These are phyloP conservation scores for Arthrobotrys megalospora DNA, from an alignment of 2,329 filamentous ascomycete species.

Conservation along the genomic window DNA sequence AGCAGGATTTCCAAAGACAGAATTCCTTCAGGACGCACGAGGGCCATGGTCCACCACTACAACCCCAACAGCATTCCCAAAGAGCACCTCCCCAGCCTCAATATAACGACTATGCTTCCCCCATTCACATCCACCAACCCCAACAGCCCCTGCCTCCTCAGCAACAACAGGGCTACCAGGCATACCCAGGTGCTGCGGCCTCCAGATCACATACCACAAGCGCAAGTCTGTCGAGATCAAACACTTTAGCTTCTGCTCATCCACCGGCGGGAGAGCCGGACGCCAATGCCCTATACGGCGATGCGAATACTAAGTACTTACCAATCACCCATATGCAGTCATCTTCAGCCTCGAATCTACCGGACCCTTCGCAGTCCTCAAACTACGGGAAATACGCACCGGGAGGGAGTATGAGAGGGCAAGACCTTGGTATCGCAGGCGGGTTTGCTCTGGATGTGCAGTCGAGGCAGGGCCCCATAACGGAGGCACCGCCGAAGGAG, in stretches of 20 bases:
- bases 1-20: slow-evolving; percentile 53
- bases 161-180: slow-evolving; percentile 58
- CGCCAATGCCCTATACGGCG: slow-evolving; percentile 53
- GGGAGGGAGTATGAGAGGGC: slow-evolving; percentile 49
- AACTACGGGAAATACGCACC: slow-evolving; percentile 56
- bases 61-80: slow-evolving; percentile 47
- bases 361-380: slow-evolving; percentile 37
- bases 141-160: slow-evolving; percentile 41
- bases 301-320: slow-evolving; percentile 56
- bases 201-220: slow-evolving; percentile 57
- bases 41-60: slow-evolving; percentile 36
- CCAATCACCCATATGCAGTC: slow-evolving; percentile 55
- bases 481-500: slow-evolving; percentile 54
- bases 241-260: slow-evolving; percentile 50
- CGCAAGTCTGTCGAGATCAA: slow-evolving; percentile 47
- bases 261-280: slow-evolving; percentile 52
- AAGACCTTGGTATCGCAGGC: slow-evolving; percentile 48
- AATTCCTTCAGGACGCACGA: slow-evolving; percentile 56
- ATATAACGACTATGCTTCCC: slow-evolving; percentile 54
- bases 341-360: slow-evolving; percentile 43
- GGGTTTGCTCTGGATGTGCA: slow-evolving; percentile 52
- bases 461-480: slow-evolving; percentile 47
- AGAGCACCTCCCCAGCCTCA: slow-evolving; percentile 52
- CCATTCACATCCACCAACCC: slow-evolving; percentile 55
- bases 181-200: slow-evolving; percentile 50